Evolutionary conservation across 495 filamentous ascomycete genomes (phyloP), one percentile per base, ranked within the genome.

Genomic region (Lasiosphaeria miniovina): DNA sequence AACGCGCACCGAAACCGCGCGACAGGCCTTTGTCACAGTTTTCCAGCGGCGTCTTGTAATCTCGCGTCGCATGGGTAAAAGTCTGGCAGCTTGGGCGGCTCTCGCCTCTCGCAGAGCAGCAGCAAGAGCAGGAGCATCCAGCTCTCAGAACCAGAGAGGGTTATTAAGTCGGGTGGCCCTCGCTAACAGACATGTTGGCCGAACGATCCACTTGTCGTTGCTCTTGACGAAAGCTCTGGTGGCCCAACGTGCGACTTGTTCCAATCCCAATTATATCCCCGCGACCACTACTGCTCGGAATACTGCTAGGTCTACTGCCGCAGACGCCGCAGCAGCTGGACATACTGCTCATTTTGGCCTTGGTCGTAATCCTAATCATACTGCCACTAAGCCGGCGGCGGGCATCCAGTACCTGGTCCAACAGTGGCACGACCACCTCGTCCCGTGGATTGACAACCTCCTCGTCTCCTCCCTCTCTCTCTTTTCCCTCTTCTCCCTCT

Each of bases 1-100:
- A 61, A 61, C 59, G 54, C 59, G 38, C 59, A 52, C 36, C 59
- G 59, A 61, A 61, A 61, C 59, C 49, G 48, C 49, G 46, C 49
- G 53, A 57, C 59, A 61, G 59, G 59, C 59, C 59, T 61, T 36
- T 61, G 59, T 61, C 54, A 61, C 59, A 61, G 54, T 49, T 57
- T 24, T 36, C 53, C 36, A 55, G 52, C 59, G 46, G 43, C 46
- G 50, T 54, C 15, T 46, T 14, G 36, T 57, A 36, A 52, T 52
- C 41, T 56, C 15, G 43, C 11, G 43, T 46, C 46, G 53, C 46
- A 56, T 56, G 54, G 32, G 53, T 45, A 61, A 61, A 61, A 45
- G 54, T 41, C 46, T 40, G 6, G 36, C 59, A 6, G 12, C 59
- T 17, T 57, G 53, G 59, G 49, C 54, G 32, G 31, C 17, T 46